These are phyloP conservation scores for Leptographium wingfieldii DNA, from an alignment of 2,329 filamentous ascomycete genomes.

Conservation along the genomic window DNA sequence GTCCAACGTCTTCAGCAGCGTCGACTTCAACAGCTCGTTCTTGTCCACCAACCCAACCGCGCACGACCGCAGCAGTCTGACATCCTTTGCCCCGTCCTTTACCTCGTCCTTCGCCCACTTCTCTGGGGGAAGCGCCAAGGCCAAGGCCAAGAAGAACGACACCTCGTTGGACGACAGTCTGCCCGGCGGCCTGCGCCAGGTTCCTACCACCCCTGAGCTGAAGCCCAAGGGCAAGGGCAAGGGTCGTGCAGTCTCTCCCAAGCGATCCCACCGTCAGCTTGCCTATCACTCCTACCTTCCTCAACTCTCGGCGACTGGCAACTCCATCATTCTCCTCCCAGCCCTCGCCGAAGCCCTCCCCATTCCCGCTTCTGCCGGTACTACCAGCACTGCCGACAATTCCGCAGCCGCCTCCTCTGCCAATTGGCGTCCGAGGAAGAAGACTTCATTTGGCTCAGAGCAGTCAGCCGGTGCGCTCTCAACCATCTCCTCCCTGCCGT, in stretches of 20 bases:
- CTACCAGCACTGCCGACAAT: background rate
- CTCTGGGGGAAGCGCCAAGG: conserved; percentile 21
- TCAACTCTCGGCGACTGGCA: background rate
- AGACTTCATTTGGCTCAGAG: conserved; percentile 26
- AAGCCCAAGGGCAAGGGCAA: conserved; percentile 25
- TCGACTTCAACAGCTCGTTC: conserved; percentile 31
- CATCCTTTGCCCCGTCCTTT: conserved; percentile 19
- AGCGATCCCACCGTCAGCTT: background rate
- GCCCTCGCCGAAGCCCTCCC: background rate
- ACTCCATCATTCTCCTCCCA: background rate
- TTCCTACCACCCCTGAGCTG: conserved; percentile 29
- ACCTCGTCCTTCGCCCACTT: conserved; percentile 22
- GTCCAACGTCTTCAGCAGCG: conserved; percentile 33
- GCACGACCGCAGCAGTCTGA: conserved; percentile 30
- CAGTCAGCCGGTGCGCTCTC: conserved; percentile 14
- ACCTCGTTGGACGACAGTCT: conserved; percentile 40
- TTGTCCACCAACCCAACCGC: conserved; percentile 28
- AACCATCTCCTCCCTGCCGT: conserved; percentile 15
- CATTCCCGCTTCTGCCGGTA: no score
- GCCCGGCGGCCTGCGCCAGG: conserved; percentile 41
- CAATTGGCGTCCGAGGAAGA: conserved; percentile 17
- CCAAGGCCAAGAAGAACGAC: conserved; percentile 13
- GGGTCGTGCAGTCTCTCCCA: background rate
- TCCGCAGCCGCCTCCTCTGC: background rate
- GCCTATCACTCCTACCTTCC: background rate